phyloP scores from a whole-genome alignment of 2,329 filamentous ascomycete genomes.

The Apiospora hydei region DNA sequence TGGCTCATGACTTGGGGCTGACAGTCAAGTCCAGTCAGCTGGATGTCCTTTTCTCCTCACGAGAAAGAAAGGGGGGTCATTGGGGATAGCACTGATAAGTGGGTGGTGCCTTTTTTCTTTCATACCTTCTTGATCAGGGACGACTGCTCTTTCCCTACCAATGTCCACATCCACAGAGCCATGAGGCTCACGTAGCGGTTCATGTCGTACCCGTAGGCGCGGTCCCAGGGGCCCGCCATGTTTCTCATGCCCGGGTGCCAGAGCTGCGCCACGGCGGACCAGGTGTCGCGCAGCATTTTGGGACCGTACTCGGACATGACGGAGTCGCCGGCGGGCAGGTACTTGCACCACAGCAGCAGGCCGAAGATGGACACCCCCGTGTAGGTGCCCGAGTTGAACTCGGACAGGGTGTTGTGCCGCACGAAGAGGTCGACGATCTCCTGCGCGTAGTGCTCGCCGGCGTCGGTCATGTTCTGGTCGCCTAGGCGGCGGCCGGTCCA shows the following conservation, averaged over 20 bases:
- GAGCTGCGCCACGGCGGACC: slow-evolving; percentile 58
- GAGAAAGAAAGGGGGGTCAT: too few relatives aligned
- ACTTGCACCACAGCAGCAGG: slow-evolving; percentile 66
- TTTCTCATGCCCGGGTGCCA: slow-evolving; percentile 68
- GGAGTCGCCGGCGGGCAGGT: slow-evolving; percentile 52
- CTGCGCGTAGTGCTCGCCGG: slow-evolving; percentile 63
- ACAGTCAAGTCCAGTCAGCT: not conserved
- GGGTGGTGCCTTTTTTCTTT: not conserved
- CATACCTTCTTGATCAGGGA: slow-evolving; percentile 44
- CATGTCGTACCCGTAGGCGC: slow-evolving; percentile 70
- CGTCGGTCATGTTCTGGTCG: slow-evolving; percentile 64
- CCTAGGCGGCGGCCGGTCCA: slow-evolving; percentile 63
- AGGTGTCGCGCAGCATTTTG: slow-evolving; percentile 60
- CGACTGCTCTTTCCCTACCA: slow-evolving; percentile 57
- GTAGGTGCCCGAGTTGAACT: slow-evolving; percentile 70
- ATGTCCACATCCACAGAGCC: slow-evolving; percentile 64
- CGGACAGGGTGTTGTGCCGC: slow-evolving; percentile 62
- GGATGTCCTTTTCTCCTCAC: too few relatives aligned
- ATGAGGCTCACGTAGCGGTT: slow-evolving; percentile 66
- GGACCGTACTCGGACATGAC: slow-evolving; percentile 60
- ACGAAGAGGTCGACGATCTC: slow-evolving; percentile 65
- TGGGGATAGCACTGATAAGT: not conserved
- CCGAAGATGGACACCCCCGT: slow-evolving; percentile 67
- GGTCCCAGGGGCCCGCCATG: slow-evolving; percentile 70
- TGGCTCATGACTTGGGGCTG: slow-evolving; percentile 64